Percentiles rank a stretch among this genome's conserved stretches.
phyloP scores from a whole-genome alignment of 2,329 filamentous ascomycete species.

The Fusarium siculi region DNA sequence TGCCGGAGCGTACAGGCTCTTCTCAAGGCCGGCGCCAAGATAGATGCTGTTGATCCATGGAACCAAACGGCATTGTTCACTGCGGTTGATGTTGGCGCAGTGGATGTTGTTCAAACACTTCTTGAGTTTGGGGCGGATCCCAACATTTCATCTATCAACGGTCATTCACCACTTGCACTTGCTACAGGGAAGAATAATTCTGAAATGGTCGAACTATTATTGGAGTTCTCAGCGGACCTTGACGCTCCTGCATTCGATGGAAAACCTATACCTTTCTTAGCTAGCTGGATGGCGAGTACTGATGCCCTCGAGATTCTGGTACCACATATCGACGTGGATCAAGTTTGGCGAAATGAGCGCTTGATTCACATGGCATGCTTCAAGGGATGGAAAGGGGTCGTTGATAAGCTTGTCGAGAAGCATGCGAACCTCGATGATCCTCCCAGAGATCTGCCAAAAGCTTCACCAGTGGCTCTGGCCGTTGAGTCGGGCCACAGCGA shows the following conservation, averaged over 20 bases:
- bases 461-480: slow-evolving; percentile 28
- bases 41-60: slow-evolving; percentile 23
- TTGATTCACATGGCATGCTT: slow-evolving; percentile 30
- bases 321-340: slow-evolving; percentile 22
- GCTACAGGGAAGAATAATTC: slow-evolving; percentile 15
- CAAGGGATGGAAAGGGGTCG: slow-evolving; percentile 19
- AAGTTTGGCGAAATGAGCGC: slow-evolving; percentile 14
- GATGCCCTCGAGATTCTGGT: slow-evolving; percentile 25
- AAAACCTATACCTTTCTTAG: slow-evolving; percentile 23
- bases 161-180: slow-evolving; percentile 23
- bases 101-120: slow-evolving; percentile 17
- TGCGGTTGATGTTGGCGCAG: slow-evolving; percentile 19
- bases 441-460: slow-evolving; percentile 17
- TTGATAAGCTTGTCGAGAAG: slow-evolving; percentile 27
- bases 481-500: slow-evolving; percentile 11
- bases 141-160: slow-evolving; percentile 12
- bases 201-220: slow-evolving; percentile 22
- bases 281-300: slow-evolving; percentile 8
- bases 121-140: slow-evolving; percentile 29
- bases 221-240: slow-evolving; percentile 19
- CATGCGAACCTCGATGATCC: slow-evolving; percentile 26
- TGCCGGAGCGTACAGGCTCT: slow-evolving; percentile 15
- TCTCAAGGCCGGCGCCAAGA: slow-evolving; percentile 25
- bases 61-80: slow-evolving; percentile 30
- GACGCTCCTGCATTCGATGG: slow-evolving; percentile 12